A percentile compares a stretch with the other conserved stretches of the same genome.
Evolutionary conservation across 768 basidiomycete species (phyloP).

Genomic region (Porphyrellus cyaneotinctus): DNA sequence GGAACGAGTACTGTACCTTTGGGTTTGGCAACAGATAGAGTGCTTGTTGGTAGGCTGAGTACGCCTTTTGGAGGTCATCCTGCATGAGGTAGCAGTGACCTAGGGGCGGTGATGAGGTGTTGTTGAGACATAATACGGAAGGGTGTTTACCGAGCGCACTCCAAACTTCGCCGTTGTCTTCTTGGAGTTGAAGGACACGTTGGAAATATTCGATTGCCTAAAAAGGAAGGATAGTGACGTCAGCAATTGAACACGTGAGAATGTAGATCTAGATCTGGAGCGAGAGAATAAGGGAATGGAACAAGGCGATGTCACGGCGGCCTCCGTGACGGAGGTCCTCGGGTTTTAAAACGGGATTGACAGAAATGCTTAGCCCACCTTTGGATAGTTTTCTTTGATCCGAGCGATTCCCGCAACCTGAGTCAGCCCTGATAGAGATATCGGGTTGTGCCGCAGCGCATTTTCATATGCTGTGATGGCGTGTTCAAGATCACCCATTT

Average conservation of each 20-base stretch:
- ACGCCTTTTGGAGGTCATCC: slow-evolving; percentile 97
- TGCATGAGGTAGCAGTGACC: slow-evolving; percentile 99
- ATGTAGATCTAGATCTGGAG: slow-evolving; percentile 27
- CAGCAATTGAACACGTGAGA: slow-evolving; percentile 28
- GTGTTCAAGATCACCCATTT: slow-evolving; percentile 91
- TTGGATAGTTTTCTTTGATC: slow-evolving; percentile 96
- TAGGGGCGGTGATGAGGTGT: slow-evolving; percentile 27
- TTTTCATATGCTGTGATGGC: slow-evolving; percentile 93
- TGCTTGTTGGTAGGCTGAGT: slow-evolving; percentile 97
- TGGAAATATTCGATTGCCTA: slow-evolving; percentile 97
- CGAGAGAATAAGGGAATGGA: slow-evolving; percentile 12
- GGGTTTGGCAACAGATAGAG: slow-evolving; percentile 94
- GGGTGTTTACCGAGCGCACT: slow-evolving; percentile 74
- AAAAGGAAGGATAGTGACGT: slow-evolving; percentile 29
- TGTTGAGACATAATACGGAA: slow-evolving; percentile 18
- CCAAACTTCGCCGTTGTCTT: slow-evolving; percentile 99
- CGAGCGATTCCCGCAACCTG: slow-evolving; percentile 95
- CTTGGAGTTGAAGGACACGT: slow-evolving; percentile 82
- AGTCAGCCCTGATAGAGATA: slow-evolving; percentile 84
- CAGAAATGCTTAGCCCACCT: slow-evolving; percentile 51
- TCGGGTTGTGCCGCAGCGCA: slow-evolving; percentile 91
- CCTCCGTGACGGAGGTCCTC: slow-evolving; percentile 31
- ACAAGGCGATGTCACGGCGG: slow-evolving; percentile 20
- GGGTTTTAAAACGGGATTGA: slow-evolving; percentile 26
- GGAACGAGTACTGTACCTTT: slow-evolving; percentile 52